These are phyloP conservation scores for Amanita inopinata DNA, from an alignment of 768 basidiomycete genomes.

Conservation along the genomic window DNA sequence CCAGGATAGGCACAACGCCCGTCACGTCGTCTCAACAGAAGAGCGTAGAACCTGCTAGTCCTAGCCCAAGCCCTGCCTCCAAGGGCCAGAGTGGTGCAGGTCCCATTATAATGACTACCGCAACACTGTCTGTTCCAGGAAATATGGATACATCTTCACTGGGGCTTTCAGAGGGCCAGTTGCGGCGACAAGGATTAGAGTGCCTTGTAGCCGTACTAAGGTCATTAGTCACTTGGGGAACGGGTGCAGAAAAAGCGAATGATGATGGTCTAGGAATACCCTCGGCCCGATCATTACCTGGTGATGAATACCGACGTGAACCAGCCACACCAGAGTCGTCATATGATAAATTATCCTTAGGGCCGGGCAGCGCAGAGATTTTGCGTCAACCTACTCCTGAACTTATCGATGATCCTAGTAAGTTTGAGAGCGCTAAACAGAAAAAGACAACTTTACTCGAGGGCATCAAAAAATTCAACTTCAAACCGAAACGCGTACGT, in stretches of 20 bases:
- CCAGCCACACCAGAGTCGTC: conserved; percentile 47
- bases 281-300: conserved; percentile 33
- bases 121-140: conserved; percentile 54
- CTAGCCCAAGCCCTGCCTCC: conserved; percentile 42
- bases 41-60: conserved; percentile 48
- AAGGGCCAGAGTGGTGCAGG: conserved; percentile 30
- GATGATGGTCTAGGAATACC: conserved; percentile 31
- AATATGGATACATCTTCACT: conserved; percentile 57
- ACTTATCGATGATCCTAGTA: conserved; percentile 77
- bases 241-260: conserved; percentile 34
- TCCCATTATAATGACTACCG: conserved; percentile 53
- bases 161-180: conserved; percentile 72
- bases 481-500: conserved; percentile 91
- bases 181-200: conserved; percentile 90
- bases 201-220: conserved; percentile 82
- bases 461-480: conserved; percentile 96
- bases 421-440: conserved; percentile 93
- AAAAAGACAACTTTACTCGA: conserved; percentile 92
- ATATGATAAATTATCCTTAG: conserved; percentile 41
- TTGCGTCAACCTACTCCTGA: conserved; percentile 70
- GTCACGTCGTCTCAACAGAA: conserved; percentile 39
- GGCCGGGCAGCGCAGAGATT: conserved; percentile 40
- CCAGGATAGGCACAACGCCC: conserved; percentile 71
- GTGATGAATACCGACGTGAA: conserved; percentile 47
- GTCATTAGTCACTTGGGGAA: conserved; percentile 90